A percentile compares a stretch with the other conserved stretches of the same genome.
These are phyloP conservation scores for Batrachochytrium dendrobatidis DNA, from an alignment of 371 early-diverging fungal genomes.

Conservation along the genomic window DNA sequence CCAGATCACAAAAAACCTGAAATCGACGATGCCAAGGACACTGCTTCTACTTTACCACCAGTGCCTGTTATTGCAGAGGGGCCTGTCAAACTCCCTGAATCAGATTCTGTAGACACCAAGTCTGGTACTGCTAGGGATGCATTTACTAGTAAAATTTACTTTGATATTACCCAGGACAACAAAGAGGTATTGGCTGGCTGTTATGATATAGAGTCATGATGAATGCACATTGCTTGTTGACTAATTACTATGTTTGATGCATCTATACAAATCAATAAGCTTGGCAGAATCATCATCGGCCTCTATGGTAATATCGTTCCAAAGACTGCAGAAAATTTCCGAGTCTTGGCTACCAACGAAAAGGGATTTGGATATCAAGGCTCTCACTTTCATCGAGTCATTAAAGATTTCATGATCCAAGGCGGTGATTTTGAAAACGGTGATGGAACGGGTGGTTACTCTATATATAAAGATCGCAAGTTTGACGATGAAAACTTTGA, in stretches of 20 bases:
- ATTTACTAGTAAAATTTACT: background rate
- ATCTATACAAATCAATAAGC: too few species aligned
- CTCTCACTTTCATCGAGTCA: constrained; percentile 71
- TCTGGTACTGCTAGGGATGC: too few species aligned
- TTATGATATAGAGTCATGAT: too few species aligned
- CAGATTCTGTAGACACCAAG: too few species aligned
- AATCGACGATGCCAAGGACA: too few species aligned
- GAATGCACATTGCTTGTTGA: too few species aligned
- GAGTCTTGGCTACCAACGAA: constrained; percentile 62
- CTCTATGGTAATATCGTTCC: constrained; percentile 70
- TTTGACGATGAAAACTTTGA: constrained; percentile 62
- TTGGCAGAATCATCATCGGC: constrained; percentile 64
- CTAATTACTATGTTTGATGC: too few species aligned
- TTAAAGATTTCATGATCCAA: constrained; percentile 73
- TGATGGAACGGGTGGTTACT: constrained; percentile 34
- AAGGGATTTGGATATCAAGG: constrained; percentile 79
- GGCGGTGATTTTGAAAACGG: constrained; percentile 46
- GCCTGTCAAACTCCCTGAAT: too few species aligned
- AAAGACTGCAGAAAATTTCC: constrained; percentile 96
- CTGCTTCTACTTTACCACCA: too few species aligned
- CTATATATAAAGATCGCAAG: constrained; percentile 57
- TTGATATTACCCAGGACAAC: background rate
- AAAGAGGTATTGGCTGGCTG: background rate
- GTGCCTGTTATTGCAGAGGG: too few species aligned
- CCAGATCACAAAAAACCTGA: too few species aligned